phyloP scores from a whole-genome alignment of 2,329 filamentous ascomycete genomes.

The Onygenales sp. region DNA sequence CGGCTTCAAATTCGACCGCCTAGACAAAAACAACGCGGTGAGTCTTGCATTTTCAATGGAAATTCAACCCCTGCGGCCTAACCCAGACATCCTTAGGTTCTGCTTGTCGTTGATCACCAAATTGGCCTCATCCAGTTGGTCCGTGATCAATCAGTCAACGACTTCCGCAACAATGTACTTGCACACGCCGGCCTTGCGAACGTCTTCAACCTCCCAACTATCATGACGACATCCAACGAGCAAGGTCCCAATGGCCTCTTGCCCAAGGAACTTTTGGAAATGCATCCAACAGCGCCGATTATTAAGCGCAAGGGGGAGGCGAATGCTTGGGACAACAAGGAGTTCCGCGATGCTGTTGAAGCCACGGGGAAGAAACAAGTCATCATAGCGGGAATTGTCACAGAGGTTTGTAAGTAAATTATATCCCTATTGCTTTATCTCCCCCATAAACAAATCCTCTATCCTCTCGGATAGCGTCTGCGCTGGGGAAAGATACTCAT shows the following conservation, averaged over 20 bases:
- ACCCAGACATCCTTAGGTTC: too few species aligned
- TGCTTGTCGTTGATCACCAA: too few species aligned
- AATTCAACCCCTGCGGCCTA: too few species aligned
- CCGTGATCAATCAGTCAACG: conserved; percentile 56
- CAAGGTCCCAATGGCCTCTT: conserved; percentile 61
- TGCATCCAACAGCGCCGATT: conserved; percentile 58
- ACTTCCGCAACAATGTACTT: conserved; percentile 58
- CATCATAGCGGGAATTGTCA: conserved; percentile 62
- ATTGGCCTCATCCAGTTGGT: conserved; percentile 34
- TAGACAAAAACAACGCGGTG: too few species aligned
- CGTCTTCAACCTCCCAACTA: conserved; percentile 57
- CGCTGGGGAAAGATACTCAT: not conserved
- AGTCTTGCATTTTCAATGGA: too few species aligned
- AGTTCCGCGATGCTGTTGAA: conserved; percentile 56
- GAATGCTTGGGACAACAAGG: conserved; percentile 65
- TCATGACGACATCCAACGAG: conserved; percentile 63
- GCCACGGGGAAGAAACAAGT: conserved; percentile 60
- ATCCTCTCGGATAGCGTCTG: too few species aligned
- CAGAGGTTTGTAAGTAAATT: conserved; percentile 54
- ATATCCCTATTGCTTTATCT: not conserved
- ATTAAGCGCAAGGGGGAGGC: conserved; percentile 63
- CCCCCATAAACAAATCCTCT: not conserved
- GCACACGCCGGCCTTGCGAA: conserved; percentile 59
- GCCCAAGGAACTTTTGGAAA: conserved; percentile 57
- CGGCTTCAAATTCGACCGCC: too few species aligned